phyloP scores from a whole-genome alignment of 768 basidiomycete genomes.

The Trametes cingulata region DNA sequence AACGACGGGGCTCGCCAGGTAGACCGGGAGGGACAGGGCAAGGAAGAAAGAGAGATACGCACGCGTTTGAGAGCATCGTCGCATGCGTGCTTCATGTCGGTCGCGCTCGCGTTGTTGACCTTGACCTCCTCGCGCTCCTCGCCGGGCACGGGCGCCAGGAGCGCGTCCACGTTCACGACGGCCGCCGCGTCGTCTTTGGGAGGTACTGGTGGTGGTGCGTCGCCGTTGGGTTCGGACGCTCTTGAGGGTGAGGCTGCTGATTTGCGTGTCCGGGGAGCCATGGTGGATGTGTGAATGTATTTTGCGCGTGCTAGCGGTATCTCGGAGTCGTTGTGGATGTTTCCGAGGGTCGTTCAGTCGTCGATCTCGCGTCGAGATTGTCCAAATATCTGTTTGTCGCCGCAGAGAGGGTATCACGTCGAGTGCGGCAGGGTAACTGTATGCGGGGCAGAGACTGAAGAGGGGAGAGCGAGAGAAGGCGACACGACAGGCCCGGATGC shows the following conservation, averaged over 20 bases:
- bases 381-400: background rate
- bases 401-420: background rate
- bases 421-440: background rate
- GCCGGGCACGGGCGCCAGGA: slow-evolving; percentile 24
- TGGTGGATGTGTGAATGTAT: slow-evolving; percentile 7
- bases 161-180: slow-evolving; percentile 15
- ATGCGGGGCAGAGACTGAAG: slow-evolving; percentile 3
- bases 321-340: too few relatives aligned
- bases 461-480: background rate
- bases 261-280: slow-evolving; percentile 25
- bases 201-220: slow-evolving; percentile 4
- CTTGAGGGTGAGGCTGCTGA: slow-evolving; percentile 6
- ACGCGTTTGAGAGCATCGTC: slow-evolving; percentile 94
- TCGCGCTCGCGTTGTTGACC: slow-evolving; percentile 52
- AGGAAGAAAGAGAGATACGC: slow-evolving; percentile 34
- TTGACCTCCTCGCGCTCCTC: slow-evolving; percentile 41
- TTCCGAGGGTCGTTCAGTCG: background rate
- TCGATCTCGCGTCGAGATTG: background rate
- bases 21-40: background rate
- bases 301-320: background rate
- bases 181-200: slow-evolving; percentile 1
- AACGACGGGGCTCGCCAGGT: too few relatives aligned
- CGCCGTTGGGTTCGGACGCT: slow-evolving; percentile 1
- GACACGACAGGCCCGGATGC: slow-evolving; percentile 16
- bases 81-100: slow-evolving; percentile 54